phyloP scores from a whole-genome alignment of 371 early-diverging fungal genomes.

The Dinochytrium kinnereticum region DNA sequence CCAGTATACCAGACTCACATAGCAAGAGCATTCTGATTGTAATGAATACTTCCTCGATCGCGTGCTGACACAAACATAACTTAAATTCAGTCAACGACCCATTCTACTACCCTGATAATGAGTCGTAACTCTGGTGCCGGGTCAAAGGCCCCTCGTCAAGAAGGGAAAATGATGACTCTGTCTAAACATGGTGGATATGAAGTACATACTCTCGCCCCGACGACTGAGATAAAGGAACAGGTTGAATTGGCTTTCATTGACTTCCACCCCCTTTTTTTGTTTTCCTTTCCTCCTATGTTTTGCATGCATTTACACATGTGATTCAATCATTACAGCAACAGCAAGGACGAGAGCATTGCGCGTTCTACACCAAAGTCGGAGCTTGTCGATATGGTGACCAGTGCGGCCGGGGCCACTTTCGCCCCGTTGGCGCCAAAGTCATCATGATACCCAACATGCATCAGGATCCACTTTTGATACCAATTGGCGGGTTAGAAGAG shows the following conservation, averaged over 20 bases:
- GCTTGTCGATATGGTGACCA: constrained; percentile 26
- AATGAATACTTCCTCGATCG: no score
- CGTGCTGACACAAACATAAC: no score
- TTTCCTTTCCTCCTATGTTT: background rate
- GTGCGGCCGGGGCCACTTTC: constrained; percentile 24
- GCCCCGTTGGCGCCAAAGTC: constrained; percentile 12
- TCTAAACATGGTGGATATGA: constrained; percentile 9
- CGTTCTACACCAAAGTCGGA: constrained; percentile 34
- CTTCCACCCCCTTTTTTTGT: no score
- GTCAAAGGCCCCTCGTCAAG: background rate
- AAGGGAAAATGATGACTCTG: constrained; percentile 8
- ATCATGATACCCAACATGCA: constrained; percentile 32
- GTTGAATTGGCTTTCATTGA: background rate
- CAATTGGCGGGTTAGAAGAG: constrained; percentile 16
- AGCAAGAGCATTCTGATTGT: no score
- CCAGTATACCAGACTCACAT: no score
- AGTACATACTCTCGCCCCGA: constrained; percentile 4
- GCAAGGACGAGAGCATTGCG: constrained; percentile 19
- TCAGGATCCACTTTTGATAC: constrained; percentile 26
- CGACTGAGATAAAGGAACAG: background rate
- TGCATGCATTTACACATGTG: no score
- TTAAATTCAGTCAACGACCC: no score
- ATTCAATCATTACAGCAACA: background rate
- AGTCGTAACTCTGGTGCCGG: background rate
- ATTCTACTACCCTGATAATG: no score